A percentile compares a stretch with the other conserved stretches of the same genome.
These are phyloP conservation scores for Mortierella claussenii DNA, from an alignment of 192 early-diverging fungal genomes.

Conservation along the genomic window DNA sequence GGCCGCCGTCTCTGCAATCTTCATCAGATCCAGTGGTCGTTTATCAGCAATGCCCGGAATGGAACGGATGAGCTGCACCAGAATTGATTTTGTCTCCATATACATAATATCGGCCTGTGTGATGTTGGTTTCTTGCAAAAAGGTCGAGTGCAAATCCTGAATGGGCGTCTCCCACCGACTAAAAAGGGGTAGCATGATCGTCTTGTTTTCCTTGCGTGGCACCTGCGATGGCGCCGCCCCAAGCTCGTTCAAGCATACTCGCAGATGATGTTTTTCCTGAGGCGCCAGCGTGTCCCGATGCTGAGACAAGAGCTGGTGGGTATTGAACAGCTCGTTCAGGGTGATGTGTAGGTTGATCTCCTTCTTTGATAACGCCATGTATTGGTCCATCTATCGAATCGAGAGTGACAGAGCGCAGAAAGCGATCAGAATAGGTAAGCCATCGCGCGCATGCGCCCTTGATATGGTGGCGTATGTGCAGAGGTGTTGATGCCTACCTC, in stretches of 20 bases:
- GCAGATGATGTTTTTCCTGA: slow-evolving; percentile 82
- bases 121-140: slow-evolving; percentile 87
- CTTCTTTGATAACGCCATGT: slow-evolving; percentile 94
- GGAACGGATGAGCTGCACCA: slow-evolving; percentile 93
- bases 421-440: background rate
- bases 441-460: no score
- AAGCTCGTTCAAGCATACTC: slow-evolving; percentile 81
- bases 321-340: slow-evolving; percentile 95
- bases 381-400: slow-evolving; percentile 87
- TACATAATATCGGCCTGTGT: slow-evolving; percentile 96
- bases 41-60: slow-evolving; percentile 76
- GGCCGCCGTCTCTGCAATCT: slow-evolving; percentile 86
- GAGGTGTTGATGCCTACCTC: slow-evolving; percentile 57
- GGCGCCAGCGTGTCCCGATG: slow-evolving; percentile 86
- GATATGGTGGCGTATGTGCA: background rate
- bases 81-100: slow-evolving; percentile 94
- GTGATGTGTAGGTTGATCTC: slow-evolving; percentile 90
- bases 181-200: slow-evolving; percentile 78
- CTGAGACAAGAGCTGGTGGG: slow-evolving; percentile 84
- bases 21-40: slow-evolving; percentile 68
- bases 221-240: slow-evolving; percentile 79
- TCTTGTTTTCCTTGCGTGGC: slow-evolving; percentile 81
- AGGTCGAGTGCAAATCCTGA: slow-evolving; percentile 68
- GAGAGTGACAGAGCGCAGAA: background rate
- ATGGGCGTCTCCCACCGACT: slow-evolving; percentile 88